Conservation (phyloP, 495 filamentous ascomycete species). For the Aspergillus kassunensis region DNA sequence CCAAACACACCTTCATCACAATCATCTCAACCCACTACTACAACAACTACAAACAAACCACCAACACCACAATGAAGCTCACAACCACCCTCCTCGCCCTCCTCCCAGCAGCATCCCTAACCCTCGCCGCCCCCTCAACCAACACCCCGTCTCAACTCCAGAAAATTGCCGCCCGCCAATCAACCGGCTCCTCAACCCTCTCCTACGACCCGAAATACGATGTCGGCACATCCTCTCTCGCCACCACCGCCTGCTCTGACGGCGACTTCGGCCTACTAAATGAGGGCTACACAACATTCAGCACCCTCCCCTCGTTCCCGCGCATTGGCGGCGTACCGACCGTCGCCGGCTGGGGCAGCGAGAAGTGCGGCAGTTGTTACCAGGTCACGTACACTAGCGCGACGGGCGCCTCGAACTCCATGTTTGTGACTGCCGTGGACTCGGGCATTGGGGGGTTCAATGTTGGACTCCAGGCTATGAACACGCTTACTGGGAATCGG, state of each 20-base stretch:
- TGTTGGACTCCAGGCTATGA: constrained; percentile 61
- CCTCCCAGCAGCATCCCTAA: too few species aligned
- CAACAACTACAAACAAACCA: not conserved
- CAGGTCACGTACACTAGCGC: constrained; percentile 43
- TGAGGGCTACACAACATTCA: constrained; percentile 60
- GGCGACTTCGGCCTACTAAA: constrained; percentile 57
- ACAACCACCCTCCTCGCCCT: constrained; percentile 8
- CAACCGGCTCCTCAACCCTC: constrained; percentile 24
- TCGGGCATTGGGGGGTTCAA: constrained; percentile 57
- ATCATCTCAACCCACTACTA: not conserved
- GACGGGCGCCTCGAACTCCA: constrained; percentile 29
- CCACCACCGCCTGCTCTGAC: constrained; percentile 55
- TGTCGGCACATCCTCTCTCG: constrained; percentile 45
- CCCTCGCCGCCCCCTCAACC: constrained; percentile 11
- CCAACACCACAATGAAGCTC: constrained; percentile 7
- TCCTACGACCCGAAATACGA: constrained; percentile 39
- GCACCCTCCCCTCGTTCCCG: constrained; percentile 50
- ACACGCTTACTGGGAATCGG: constrained; percentile 57
- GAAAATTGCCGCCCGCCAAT: not conserved
- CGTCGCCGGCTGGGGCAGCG: constrained; percentile 55
- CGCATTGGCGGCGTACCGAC: constrained; percentile 60
- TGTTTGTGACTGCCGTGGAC: constrained; percentile 69
- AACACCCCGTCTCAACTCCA: not conserved
- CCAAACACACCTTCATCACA: not conserved
- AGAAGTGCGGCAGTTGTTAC: constrained; percentile 69